These are phyloP conservation scores for Chamaenerion angustifolium DNA, from an alignment of 345 rosid genomes.

Conservation along the genomic window DNA sequence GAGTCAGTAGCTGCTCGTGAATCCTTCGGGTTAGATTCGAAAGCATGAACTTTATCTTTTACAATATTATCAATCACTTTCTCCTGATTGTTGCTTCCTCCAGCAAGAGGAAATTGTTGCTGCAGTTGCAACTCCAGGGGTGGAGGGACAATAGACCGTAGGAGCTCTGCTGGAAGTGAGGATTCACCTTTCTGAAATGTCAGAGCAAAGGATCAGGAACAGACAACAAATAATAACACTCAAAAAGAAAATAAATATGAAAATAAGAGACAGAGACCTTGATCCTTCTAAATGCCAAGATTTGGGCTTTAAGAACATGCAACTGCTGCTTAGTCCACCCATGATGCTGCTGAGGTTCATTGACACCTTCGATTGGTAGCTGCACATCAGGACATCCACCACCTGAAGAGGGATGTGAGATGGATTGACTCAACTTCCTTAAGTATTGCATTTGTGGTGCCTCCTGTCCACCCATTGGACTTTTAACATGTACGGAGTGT, in stretches of 20 bases:
- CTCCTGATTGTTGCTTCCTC: constrained; percentile 48
- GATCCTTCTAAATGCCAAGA: constrained; percentile 86
- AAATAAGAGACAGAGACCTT: constrained; percentile 40
- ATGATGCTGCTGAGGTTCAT: constrained; percentile 29
- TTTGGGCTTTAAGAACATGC: constrained; percentile 97
- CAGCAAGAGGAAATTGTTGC: constrained; percentile 25
- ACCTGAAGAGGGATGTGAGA: constrained; percentile 39
- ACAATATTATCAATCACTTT: constrained; percentile 38
- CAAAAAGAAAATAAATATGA: neutral
- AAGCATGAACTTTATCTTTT: constrained; percentile 42
- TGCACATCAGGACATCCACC: constrained; percentile 30
- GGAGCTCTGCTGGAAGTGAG: constrained; percentile 87
- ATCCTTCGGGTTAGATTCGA: constrained; percentile 48
- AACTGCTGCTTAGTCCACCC: constrained; percentile 93
- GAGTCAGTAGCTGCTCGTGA: constrained; percentile 26
- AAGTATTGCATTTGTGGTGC: constrained; percentile 45
- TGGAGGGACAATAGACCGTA: constrained; percentile 80
- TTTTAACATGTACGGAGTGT: constrained; percentile 42
- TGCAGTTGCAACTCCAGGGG: constrained; percentile 67
- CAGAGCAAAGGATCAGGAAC: too few species aligned
- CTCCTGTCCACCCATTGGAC: constrained; percentile 32
- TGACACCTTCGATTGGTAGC: constrained; percentile 34
- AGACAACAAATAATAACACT: constrained; percentile 11
- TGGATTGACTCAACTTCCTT: constrained; percentile 48
- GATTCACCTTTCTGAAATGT: constrained; percentile 75